Conservation (phyloP, 352 stramenopile species). For the Pythium aquatile region DNA sequence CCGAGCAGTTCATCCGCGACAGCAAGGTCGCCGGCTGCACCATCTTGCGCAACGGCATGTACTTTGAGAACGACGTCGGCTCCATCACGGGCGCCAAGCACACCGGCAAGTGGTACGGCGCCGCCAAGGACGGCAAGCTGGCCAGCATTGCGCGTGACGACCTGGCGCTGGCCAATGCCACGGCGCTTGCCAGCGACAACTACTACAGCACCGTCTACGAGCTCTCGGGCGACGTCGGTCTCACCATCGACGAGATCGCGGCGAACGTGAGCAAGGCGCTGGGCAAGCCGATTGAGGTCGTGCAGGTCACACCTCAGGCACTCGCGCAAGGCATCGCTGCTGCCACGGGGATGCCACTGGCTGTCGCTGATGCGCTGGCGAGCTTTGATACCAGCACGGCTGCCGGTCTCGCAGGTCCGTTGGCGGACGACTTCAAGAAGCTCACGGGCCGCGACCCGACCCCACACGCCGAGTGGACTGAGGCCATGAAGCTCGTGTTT, state of each 20-base stretch:
- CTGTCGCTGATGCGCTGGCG: too few relatives aligned
- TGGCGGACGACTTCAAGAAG: conserved; percentile 27
- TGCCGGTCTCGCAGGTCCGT: too few relatives aligned
- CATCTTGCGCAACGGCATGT: conserved; percentile 22
- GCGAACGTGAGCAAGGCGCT: conserved; percentile 13
- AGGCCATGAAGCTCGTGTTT: neutral
- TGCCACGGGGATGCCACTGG: too few relatives aligned
- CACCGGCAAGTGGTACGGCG: conserved; percentile 17
- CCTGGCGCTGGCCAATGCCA: conserved; percentile 9
- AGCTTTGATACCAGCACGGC: too few relatives aligned
- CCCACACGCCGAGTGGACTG: conserved; percentile 19
- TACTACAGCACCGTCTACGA: conserved; percentile 16
- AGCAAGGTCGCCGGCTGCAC: conserved; percentile 22
- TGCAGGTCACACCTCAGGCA: too few relatives aligned
- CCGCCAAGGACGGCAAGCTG: conserved; percentile 11
- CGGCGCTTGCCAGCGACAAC: conserved; percentile 16
- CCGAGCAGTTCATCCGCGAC: conserved; percentile 14
- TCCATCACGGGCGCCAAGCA: neutral
- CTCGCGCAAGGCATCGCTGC: too few relatives aligned
- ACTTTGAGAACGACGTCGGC: conserved; percentile 19
- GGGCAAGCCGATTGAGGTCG: conserved; percentile 20
- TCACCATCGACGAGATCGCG: conserved; percentile 14
- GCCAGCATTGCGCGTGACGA: conserved; percentile 7
- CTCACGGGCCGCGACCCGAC: conserved; percentile 25
- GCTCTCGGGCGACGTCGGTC: conserved; percentile 8